phyloP scores from a whole-genome alignment of 129 eudicot species.

The Heracleum sosnowskyi region DNA sequence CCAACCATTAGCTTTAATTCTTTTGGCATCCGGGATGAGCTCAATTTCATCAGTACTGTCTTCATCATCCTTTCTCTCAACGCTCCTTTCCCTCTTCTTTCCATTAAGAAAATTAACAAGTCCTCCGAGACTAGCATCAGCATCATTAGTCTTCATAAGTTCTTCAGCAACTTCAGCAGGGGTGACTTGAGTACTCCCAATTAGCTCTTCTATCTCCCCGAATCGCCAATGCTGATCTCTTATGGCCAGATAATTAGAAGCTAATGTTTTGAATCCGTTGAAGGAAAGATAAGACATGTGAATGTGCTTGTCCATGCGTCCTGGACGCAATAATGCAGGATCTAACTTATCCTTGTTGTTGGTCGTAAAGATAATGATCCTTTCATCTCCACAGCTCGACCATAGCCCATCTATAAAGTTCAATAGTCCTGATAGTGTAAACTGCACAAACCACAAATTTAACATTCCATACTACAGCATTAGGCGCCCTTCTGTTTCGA shows the following conservation, averaged over 20 bases:
- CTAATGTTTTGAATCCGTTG: slow-evolving; percentile 8
- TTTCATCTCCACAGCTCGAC: slow-evolving; percentile 56
- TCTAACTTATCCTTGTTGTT: background rate
- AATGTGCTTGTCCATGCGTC: slow-evolving; percentile 50
- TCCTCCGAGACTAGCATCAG: slow-evolving; percentile 22
- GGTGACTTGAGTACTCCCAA: slow-evolving; percentile 17
- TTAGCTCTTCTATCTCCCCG: slow-evolving; percentile 21
- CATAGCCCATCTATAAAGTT: slow-evolving; percentile 49
- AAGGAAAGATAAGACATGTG: slow-evolving; percentile 33
- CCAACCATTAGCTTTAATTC: background rate
- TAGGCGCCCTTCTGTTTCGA: background rate
- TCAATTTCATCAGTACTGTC: background rate
- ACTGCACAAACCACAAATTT: slow-evolving; percentile 12
- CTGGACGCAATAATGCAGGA: slow-evolving; percentile 40
- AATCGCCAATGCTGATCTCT: slow-evolving; percentile 13
- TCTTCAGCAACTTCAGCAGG: slow-evolving; percentile 38
- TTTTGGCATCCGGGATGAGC: background rate
- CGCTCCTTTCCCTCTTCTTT: slow-evolving; percentile 17
- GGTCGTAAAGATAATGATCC: slow-evolving; percentile 24
- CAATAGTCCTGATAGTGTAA: slow-evolving; percentile 37
- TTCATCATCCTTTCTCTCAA: background rate
- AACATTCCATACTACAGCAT: background rate
- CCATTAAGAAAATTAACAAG: slow-evolving; percentile 18
- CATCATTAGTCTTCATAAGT: slow-evolving; percentile 23
- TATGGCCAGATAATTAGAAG: slow-evolving; percentile 22